Conservation (phyloP, 2,329 filamentous ascomycete species). For the Arthroderma sp. region DNA sequence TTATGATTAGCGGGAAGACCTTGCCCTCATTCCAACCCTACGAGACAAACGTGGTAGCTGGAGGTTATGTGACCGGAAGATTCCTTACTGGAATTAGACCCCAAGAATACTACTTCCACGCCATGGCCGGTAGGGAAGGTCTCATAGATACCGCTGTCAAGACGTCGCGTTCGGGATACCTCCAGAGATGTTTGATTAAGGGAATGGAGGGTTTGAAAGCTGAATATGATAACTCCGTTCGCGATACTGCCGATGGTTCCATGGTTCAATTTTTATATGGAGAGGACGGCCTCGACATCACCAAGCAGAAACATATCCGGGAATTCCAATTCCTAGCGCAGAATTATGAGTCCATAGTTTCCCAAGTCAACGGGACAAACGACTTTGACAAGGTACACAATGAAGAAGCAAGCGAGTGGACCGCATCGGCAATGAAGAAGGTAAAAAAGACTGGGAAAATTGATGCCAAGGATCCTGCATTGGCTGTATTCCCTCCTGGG, state of each 20-base stretch:
- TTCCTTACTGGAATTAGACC: slow-evolving; percentile 96
- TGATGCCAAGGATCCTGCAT: slow-evolving; percentile 60
- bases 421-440: slow-evolving; percentile 61
- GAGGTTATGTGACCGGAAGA: slow-evolving; percentile 85
- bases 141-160: slow-evolving; percentile 98
- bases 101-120: slow-evolving; percentile 98
- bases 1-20: slow-evolving; percentile 97
- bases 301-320: slow-evolving; percentile 80
- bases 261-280: slow-evolving; percentile 93
- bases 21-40: slow-evolving; percentile 87
- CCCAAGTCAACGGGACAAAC: slow-evolving; percentile 56
- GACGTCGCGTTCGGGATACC: slow-evolving; percentile 89
- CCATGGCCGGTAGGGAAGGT: slow-evolving; percentile 97
- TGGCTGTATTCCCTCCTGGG: slow-evolving; percentile 59
- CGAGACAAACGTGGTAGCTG: slow-evolving; percentile 76
- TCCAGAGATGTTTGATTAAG: slow-evolving; percentile 95
- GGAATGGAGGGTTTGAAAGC: slow-evolving; percentile 92
- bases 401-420: slow-evolving; percentile 50
- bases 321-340: slow-evolving; percentile 83
- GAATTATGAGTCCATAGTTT: slow-evolving; percentile 69
- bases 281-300: slow-evolving; percentile 87
- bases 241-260: slow-evolving; percentile 75
- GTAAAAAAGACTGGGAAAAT: slow-evolving; percentile 58
- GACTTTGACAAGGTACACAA: slow-evolving; percentile 45
- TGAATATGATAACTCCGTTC: slow-evolving; percentile 85